A percentile compares a stretch with the other conserved stretches of the same genome.
Evolutionary conservation across 371 early-diverging fungal genomes (phyloP).

Genomic region (Apophysomyces trapeziformis): DNA sequence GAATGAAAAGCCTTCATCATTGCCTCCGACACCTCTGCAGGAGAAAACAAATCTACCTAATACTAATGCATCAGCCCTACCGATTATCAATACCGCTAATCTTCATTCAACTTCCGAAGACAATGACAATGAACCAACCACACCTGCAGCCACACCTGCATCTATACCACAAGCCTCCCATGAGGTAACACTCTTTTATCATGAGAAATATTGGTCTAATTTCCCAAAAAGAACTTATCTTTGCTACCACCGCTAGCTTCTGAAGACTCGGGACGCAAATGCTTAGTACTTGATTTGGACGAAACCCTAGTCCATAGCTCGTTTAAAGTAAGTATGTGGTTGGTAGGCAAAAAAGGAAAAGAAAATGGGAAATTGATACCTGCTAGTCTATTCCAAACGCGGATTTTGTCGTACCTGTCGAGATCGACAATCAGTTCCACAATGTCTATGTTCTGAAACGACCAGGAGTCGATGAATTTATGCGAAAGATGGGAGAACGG

Average conservation of each 20-base stretch:
- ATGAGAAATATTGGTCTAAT: neutral
- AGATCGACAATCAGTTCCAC: constrained; percentile 86
- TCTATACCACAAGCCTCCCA: constrained; percentile 6
- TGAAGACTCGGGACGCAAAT: constrained; percentile 38
- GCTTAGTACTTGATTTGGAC: constrained; percentile 65
- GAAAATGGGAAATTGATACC: neutral
- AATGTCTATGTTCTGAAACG: constrained; percentile 93
- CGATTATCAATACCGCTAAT: constrained; percentile 1
- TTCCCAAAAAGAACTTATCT: neutral
- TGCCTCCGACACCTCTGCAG: constrained; percentile 2
- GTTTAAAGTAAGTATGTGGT: constrained; percentile 36
- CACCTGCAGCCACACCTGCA: constrained; percentile 5
- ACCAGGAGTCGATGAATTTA: constrained; percentile 90
- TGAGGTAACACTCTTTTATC: neutral
- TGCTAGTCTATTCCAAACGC: constrained; percentile 32
- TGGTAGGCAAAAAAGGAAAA: neutral
- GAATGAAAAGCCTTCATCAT: neutral
- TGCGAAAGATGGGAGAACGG: constrained; percentile 78
- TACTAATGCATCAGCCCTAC: neutral
- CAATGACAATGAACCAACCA: neutral
- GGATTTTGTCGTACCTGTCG: constrained; percentile 84
- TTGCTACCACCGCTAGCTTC: constrained; percentile 14
- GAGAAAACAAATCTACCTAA: constrained; percentile 1
- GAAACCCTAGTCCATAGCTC: constrained; percentile 64
- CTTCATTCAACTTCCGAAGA: neutral